Base-by-base conservation (phyloP, 2,329 filamentous ascomycete species). In the Malbranchea zuffiana region DNA sequence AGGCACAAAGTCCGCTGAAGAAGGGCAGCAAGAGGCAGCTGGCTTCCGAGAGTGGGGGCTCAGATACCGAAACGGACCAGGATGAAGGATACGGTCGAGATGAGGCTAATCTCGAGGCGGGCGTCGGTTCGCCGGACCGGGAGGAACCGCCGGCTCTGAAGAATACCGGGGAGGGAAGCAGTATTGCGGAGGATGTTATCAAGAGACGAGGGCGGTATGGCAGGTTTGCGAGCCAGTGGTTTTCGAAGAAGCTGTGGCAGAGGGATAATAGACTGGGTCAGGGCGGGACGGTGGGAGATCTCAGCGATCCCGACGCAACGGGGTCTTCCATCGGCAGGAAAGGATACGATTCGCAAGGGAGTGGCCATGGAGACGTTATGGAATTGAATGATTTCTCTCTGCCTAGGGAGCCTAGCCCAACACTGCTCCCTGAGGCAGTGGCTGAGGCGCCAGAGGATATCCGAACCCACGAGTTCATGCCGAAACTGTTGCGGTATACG, bases 171-270 rank as follows among this genome's bases (percentile, higher is more conserved):
- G 78, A 71, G 45, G 44, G 38, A 17, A 57, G 54, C 32, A 86
- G 79, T 47, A 78, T 95, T 41, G 85, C 81, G 0, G 78, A 93
- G 57, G 83, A 96, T 62, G 87, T 96, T 1, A 88, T 95, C 37
- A 75, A 78, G 24, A 78, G 75, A 40, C 80, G 77, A 48, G 86
- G 87, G 0, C 78, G 78, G 44, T 96, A 95, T 57, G 88, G 87
- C 3, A 72, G 83, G 24, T 95, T 96, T 56, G 84, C 88, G 0
- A 75, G 86, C 44, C 78, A 80, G 42, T 98, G 90, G 90, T 90
- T 96, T 54, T 90, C 84, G 28, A 78, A 75, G 45, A 80, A 77
- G 43, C 86, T 83, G 0, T 88, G 86, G 82, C 79, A 77, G 35
- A 26, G 24, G 10, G 36, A 31, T n/a, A 44, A 38, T 26, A 43